Conservation (phyloP, 352 stramenopile species). For the Pythium angustatum region DNA sequence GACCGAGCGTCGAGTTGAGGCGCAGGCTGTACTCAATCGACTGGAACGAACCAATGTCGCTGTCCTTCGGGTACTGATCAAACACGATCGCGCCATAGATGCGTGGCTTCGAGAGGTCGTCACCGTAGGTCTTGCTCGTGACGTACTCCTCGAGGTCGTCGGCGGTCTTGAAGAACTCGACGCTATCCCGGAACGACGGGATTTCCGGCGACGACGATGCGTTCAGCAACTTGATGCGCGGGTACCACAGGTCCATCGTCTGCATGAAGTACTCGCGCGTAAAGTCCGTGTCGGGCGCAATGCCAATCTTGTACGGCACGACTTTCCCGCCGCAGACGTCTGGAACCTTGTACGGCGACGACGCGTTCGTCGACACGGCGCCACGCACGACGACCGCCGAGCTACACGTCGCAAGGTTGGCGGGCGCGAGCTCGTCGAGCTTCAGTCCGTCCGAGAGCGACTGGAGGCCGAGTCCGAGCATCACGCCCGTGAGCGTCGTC, state of each 20-base stretch:
- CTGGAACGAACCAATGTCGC: slow-evolving; percentile 40
- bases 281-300: slow-evolving; percentile 59
- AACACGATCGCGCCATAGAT: slow-evolving; percentile 77
- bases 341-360: slow-evolving; percentile 42
- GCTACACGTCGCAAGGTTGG: slow-evolving; percentile 34
- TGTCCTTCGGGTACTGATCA: slow-evolving; percentile 35
- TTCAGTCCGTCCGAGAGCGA: slow-evolving; percentile 41
- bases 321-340: slow-evolving; percentile 40
- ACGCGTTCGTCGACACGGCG: slow-evolving; percentile 36
- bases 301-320: slow-evolving; percentile 59
- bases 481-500: slow-evolving; percentile 49
- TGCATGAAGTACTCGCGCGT: slow-evolving; percentile 69
- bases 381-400: slow-evolving; percentile 33
- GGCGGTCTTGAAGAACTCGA: slow-evolving; percentile 59
- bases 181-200: slow-evolving; percentile 54
- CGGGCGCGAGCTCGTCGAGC: slow-evolving; percentile 43
- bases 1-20: slow-evolving; percentile 49
- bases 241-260: slow-evolving; percentile 67
- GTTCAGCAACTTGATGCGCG: slow-evolving; percentile 40
- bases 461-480: slow-evolving; percentile 48
- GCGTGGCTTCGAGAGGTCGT: slow-evolving; percentile 41
- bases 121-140: slow-evolving; percentile 47
- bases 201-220: slow-evolving; percentile 33
- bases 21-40: slow-evolving; percentile 63
- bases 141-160: slow-evolving; percentile 55